Evolutionary conservation across 139 green algal genomes (phyloP).

Genomic region (Chlorella sorokiniana): DNA sequence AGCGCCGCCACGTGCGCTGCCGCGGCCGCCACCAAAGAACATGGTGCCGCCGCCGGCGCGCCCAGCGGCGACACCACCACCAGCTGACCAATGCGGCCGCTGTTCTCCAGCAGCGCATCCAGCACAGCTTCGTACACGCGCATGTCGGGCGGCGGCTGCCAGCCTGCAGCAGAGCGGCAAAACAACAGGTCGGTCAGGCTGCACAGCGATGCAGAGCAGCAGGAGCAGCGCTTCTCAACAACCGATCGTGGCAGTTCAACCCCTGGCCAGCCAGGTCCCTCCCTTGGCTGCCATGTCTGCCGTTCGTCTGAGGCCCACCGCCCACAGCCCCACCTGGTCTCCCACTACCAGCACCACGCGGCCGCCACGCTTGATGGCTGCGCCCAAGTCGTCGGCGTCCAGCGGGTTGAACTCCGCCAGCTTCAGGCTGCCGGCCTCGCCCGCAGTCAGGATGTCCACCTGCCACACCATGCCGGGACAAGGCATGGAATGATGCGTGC

Average conservation of each 20-base stretch:
- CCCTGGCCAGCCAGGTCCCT: neutral
- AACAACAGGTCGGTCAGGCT: neutral
- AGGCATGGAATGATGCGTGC: too few species aligned
- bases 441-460: conserved; percentile 6
- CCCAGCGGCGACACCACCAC: conserved; percentile 28
- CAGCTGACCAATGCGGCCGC: conserved; percentile 10
- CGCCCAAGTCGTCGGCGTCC: neutral
- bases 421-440: conserved; percentile 12
- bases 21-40: conserved; percentile 19
- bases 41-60: neutral
- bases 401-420: conserved; percentile 31
- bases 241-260: too few species aligned
- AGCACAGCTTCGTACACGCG: conserved; percentile 24
- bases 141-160: conserved; percentile 23
- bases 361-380: neutral
- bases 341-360: conserved; percentile 32
- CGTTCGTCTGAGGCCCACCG: too few species aligned
- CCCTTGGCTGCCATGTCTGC: neutral
- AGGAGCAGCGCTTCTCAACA: too few species aligned
- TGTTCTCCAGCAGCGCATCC: conserved; percentile 19
- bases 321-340: conserved; percentile 2
- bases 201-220: neutral
- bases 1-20: neutral
- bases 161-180: neutral
- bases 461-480: neutral